Evolutionary conservation across 148 eudicot genomes (phyloP).

Genomic region (Fallopia convolvulus): DNA sequence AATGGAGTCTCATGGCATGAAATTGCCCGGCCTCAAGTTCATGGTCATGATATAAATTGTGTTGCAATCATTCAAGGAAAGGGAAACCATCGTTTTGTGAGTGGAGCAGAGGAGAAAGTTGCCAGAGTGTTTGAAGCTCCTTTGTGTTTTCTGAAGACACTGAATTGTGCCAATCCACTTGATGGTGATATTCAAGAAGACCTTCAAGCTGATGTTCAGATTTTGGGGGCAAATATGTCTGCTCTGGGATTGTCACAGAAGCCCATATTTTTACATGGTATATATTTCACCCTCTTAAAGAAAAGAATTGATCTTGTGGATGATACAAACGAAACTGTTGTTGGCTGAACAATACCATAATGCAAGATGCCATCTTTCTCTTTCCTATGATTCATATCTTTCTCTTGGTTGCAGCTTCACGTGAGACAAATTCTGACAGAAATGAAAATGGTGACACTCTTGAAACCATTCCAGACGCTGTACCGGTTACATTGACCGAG

Average conservation of each 20-base stretch:
- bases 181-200: conserved; percentile 46
- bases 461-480: conserved; percentile 91
- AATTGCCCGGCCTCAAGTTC: conserved; percentile 99
- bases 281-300: conserved; percentile 5
- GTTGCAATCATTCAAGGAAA: conserved; percentile 70
- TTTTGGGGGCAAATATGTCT: conserved; percentile 98
- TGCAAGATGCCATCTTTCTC: not conserved
- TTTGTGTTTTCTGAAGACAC: conserved; percentile 81
- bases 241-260: conserved; percentile 97
- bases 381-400: not conserved
- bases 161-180: conserved; percentile 51
- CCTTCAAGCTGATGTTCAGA: conserved; percentile 59
- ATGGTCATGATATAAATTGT: conserved; percentile 95
- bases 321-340: not conserved
- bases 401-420: conserved; percentile 35
- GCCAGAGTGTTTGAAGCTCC: conserved; percentile 98
- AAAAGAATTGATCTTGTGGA: not conserved
- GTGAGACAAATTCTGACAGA: conserved; percentile 32
- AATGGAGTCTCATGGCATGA: conserved; percentile 66
- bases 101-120: conserved; percentile 98
- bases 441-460: conserved; percentile 61
- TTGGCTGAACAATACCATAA: not conserved
- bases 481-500: conserved; percentile 79
- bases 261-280: conserved; percentile 84
- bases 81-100: conserved; percentile 85